Base-by-base conservation (phyloP, 352 stramenopile species). In the Globisporangium heterothallicum region DNA sequence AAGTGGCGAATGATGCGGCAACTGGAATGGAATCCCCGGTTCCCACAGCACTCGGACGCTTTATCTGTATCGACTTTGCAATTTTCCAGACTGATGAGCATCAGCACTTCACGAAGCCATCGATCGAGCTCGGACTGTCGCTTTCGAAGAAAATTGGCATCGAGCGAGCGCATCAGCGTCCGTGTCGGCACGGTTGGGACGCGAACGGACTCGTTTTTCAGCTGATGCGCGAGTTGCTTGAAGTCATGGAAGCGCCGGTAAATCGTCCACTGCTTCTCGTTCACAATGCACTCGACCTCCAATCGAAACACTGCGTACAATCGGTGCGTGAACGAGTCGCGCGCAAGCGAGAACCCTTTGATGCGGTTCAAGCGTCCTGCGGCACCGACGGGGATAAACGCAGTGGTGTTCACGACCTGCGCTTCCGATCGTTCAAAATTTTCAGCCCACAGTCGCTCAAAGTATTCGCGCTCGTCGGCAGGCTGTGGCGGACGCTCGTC, bases 241-340 rank as follows among this genome's bases (percentile, higher is more conserved):
- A 92, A 92, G 64, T 92, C 82, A 61, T 92, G 78, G 63, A 90
- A 92, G 26, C 82, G 76, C 6, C 82, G 66, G 61, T 92, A 92
- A 58, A 92, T 87, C 7, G 82, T 92, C 82, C 82, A 92, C 51
- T 89, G 82, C 59, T 92, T 92, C 50, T 88, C 78, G 40, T 75
- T 92, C 25, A 88, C 79, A 43, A 88, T 88, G 57, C 79, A 90
- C 65, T 92, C 82, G 53, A 92, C 79, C 56, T 92, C 81, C 30
- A 92, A 54, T 8, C 81, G 81, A 52, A 90, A 92, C 9, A 92
- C 78, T 0, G 80, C 78, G 69, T 92, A 92, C 22, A 89, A 61
- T n/a, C 80, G 75, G 59, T 87, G 76, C 40, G 73, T 72, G 13
- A 75, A 67, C 18, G 63, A 56, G 38, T 89, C 81, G 24, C 76